Conservation (phyloP, 2,329 filamentous ascomycete genomes). For the Pseudogymnoascus sp. region DNA sequence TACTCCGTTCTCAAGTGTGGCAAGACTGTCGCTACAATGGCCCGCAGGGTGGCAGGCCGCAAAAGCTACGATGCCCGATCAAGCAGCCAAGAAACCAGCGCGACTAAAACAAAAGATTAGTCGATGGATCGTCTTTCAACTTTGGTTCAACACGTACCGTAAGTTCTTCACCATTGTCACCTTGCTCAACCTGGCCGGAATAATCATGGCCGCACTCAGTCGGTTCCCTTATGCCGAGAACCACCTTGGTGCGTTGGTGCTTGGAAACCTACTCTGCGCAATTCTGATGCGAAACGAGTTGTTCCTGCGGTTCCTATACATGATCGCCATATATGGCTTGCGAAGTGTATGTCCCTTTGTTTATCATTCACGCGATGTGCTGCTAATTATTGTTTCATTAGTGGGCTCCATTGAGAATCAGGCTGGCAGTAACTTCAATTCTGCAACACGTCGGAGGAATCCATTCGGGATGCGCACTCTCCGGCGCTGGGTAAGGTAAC, state of each 20-base stretch:
- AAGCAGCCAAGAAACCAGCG: slow-evolving; percentile 10
- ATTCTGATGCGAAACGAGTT: slow-evolving; percentile 36
- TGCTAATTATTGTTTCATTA: slow-evolving; percentile 16
- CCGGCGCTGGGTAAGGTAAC: slow-evolving; percentile 30
- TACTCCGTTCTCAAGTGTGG: slow-evolving; percentile 26
- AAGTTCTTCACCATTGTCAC: slow-evolving; percentile 35
- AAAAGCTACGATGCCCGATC: slow-evolving; percentile 5
- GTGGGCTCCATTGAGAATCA: slow-evolving; percentile 34
- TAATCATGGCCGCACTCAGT: slow-evolving; percentile 29
- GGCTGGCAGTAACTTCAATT: slow-evolving; percentile 31
- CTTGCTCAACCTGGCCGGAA: slow-evolving; percentile 31
- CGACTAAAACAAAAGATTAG: slow-evolving; percentile 20
- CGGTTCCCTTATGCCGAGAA: slow-evolving; percentile 32
- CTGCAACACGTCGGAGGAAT: slow-evolving; percentile 38
- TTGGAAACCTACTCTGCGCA: slow-evolving; percentile 35
- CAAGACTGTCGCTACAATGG: slow-evolving; percentile 23
- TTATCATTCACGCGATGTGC: not conserved
- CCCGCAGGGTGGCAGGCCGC: slow-evolving; percentile 13
- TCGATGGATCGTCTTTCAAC: slow-evolving; percentile 30
- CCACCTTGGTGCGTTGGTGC: slow-evolving; percentile 33
- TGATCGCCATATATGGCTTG: slow-evolving; percentile 33
- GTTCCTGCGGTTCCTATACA: slow-evolving; percentile 33
- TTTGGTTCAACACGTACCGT: slow-evolving; percentile 37
- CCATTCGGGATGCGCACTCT: slow-evolving; percentile 35
- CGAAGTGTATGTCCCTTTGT: slow-evolving; percentile 26